Conservation (phyloP, 2,329 filamentous ascomycete species). For the Trichoderma atrobrunneum region DNA sequence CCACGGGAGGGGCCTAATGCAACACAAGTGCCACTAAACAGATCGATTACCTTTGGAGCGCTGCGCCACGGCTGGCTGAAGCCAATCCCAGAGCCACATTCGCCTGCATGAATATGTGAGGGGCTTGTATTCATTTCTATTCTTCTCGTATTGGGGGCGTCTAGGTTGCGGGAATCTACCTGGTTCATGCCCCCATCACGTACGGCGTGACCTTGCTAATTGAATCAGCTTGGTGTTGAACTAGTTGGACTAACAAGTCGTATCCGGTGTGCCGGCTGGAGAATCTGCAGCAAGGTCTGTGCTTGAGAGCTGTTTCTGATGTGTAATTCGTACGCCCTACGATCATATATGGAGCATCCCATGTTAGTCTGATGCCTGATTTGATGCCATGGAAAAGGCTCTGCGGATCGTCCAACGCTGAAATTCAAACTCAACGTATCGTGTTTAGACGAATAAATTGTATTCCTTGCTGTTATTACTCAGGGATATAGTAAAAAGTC, state of each 20-base stretch:
- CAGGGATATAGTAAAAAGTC: not conserved
- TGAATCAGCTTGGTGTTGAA: not conserved
- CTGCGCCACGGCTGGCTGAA: not conserved
- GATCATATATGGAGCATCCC: not conserved
- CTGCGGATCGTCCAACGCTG: not conserved
- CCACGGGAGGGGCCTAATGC: not conserved
- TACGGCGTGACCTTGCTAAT: no score
- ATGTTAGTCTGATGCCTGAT: not conserved
- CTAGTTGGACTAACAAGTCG: not conserved
- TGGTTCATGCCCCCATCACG: not conserved
- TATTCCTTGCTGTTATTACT: not conserved
- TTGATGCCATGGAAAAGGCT: not conserved
- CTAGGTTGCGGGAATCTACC: not conserved
- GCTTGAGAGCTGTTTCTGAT: not conserved
- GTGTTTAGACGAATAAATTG: not conserved
- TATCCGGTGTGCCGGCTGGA: not conserved
- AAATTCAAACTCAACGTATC: not conserved
- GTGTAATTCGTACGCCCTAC: not conserved
- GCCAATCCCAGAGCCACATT: not conserved
- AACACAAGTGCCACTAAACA: not conserved
- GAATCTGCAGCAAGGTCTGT: not conserved
- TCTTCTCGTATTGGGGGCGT: not conserved
- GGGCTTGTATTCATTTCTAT: conserved; percentile 12
- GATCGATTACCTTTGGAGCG: not conserved
- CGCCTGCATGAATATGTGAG: not conserved